Percentiles rank a stretch among this genome's conserved stretches.
Evolutionary conservation across 2,329 filamentous ascomycete species (phyloP).

Genomic region (Diplocarpon rosae): DNA sequence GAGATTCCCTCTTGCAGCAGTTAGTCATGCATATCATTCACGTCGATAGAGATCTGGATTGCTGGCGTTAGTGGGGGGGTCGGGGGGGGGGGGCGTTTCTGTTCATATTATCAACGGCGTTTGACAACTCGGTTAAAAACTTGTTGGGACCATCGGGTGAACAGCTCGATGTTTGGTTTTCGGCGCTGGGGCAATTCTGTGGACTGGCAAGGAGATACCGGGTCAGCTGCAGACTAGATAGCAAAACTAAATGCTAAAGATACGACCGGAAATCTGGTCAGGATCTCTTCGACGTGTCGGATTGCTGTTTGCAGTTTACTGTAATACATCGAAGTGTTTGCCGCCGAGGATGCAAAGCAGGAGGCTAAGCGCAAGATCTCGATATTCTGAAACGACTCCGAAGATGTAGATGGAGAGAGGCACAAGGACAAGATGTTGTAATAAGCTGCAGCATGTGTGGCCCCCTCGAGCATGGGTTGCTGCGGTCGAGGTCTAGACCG

Average conservation of each 20-base stretch:
- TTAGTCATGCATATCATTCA: neutral
- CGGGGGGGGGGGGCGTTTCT: constrained; percentile 6
- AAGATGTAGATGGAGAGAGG: neutral
- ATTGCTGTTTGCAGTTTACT: too few relatives aligned
- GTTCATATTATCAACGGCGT: constrained; percentile 10
- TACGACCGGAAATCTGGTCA: too few relatives aligned
- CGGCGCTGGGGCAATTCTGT: constrained; percentile 10
- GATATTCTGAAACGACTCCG: neutral
- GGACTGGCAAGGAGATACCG: neutral
- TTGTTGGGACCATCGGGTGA: constrained; percentile 5
- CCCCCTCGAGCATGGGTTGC: neutral
- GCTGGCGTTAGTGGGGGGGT: constrained; percentile 11
- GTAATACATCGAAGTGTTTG: too few relatives aligned
- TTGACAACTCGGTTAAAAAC: constrained; percentile 1
- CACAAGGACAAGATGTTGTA: constrained; percentile 12
- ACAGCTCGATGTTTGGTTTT: neutral
- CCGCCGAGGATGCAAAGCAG: neutral
- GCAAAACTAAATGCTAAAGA: neutral
- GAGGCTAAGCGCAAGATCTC: neutral
- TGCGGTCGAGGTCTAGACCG: neutral
- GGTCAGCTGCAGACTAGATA: constrained; percentile 2
- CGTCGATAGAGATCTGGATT: constrained; percentile 1
- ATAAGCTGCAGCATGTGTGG: constrained; percentile 9
- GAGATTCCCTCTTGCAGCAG: neutral
- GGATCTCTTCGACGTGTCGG: too few relatives aligned